Conservation (phyloP, 2,329 filamentous ascomycete species). For the Penicillium hordei region DNA sequence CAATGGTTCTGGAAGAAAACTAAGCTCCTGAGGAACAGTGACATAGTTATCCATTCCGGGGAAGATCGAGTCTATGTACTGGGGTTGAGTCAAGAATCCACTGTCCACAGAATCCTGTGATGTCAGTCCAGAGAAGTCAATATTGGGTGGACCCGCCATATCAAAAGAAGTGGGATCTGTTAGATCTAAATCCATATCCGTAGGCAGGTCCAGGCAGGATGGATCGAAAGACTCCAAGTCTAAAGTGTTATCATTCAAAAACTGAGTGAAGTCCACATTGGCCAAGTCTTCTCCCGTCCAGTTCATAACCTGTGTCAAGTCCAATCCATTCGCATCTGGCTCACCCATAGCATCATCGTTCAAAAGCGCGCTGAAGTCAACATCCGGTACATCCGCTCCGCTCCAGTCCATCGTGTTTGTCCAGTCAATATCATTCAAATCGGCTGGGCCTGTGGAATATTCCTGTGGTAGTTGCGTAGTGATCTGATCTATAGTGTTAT, state of each 20-base stretch:
- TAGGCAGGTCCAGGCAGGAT: background rate
- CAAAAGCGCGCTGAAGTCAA: background rate
- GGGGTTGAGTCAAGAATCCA: background rate
- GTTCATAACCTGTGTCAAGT: background rate
- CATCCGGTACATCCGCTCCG: background rate
- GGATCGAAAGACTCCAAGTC: background rate
- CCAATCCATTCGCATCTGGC: background rate
- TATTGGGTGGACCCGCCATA: background rate
- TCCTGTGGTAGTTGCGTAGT: background rate
- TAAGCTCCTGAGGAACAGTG: background rate
- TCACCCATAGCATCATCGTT: background rate
- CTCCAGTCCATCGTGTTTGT: background rate
- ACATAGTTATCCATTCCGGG: background rate
- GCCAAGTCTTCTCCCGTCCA: background rate
- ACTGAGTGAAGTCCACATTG: background rate
- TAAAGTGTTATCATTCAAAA: background rate
- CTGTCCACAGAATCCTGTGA: background rate
- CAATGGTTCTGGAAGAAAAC: background rate
- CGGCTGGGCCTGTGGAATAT: background rate
- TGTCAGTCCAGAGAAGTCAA: background rate
- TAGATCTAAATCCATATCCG: background rate
- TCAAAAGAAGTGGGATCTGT: background rate
- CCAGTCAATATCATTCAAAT: background rate
- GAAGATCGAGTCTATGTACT: background rate
- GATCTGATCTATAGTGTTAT: background rate